These are phyloP conservation scores for Pseudogymnoascus sp. DNA, from an alignment of 2,329 filamentous ascomycete genomes.

Conservation along the genomic window DNA sequence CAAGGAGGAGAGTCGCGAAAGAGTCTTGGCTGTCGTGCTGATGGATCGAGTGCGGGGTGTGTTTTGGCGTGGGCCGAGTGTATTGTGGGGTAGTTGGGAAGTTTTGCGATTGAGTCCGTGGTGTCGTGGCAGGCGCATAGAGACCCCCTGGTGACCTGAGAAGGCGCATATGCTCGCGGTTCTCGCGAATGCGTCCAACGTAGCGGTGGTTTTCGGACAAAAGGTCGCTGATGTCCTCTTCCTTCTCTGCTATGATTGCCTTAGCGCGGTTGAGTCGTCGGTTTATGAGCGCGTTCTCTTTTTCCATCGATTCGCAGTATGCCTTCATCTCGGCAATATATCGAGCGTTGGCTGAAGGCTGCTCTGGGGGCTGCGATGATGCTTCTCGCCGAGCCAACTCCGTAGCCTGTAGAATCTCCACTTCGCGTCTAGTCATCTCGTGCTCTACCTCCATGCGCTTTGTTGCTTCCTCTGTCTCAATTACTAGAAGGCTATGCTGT, in stretches of 20 bases:
- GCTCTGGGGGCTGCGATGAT: slow-evolving; percentile 32
- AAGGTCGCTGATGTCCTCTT: slow-evolving; percentile 64
- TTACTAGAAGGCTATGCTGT: slow-evolving; percentile 74
- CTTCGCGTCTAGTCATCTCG: slow-evolving; percentile 81
- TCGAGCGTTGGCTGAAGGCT: slow-evolving; percentile 44
- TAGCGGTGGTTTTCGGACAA: slow-evolving; percentile 70
- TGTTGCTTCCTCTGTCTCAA: slow-evolving; percentile 77
- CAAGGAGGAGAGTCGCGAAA: slow-evolving; percentile 69
- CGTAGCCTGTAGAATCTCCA: slow-evolving; percentile 71
- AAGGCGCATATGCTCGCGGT: slow-evolving; percentile 76
- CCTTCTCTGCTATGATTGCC: slow-evolving; percentile 69
- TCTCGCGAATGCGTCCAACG: slow-evolving; percentile 78
- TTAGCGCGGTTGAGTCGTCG: slow-evolving; percentile 66
- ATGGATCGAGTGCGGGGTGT: slow-evolving; percentile 36
- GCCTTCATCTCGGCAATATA: slow-evolving; percentile 54
- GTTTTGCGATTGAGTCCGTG: slow-evolving; percentile 42
- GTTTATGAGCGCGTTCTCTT: slow-evolving; percentile 57
- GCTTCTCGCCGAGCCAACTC: slow-evolving; percentile 60
- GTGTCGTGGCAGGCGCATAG: slow-evolving; percentile 53
- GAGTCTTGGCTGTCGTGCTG: slow-evolving; percentile 52
- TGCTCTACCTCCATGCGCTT: slow-evolving; percentile 87
- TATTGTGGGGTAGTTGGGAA: slow-evolving; percentile 38
- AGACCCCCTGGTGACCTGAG: slow-evolving; percentile 69
- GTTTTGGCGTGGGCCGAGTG: slow-evolving; percentile 40
- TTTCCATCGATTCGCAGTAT: slow-evolving; percentile 58